Conservation (phyloP, 768 basidiomycete genomes). For the Boletus reticulatus region DNA sequence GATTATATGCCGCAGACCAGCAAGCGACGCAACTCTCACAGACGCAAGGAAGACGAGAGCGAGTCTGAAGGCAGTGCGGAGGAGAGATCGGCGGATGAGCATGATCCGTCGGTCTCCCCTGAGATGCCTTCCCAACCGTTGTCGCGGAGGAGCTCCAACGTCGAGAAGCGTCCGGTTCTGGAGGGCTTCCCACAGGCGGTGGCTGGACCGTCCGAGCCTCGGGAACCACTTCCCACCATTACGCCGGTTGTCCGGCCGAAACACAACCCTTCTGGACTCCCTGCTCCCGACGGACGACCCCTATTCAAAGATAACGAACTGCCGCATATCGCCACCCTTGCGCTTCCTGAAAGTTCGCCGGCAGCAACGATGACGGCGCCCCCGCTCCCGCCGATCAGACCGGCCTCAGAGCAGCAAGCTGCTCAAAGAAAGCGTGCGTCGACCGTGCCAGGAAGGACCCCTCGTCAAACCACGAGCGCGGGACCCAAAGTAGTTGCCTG, state of each 20-base stretch:
- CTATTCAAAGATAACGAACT: constrained; percentile 62
- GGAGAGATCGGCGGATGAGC: constrained; percentile 49
- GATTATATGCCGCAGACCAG: constrained; percentile 74
- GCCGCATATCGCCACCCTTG: constrained; percentile 70
- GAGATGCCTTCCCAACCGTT: constrained; percentile 35
- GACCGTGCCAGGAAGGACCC: constrained; percentile 62
- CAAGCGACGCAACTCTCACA: constrained; percentile 67
- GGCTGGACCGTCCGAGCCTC: constrained; percentile 41
- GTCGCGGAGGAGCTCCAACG: constrained; percentile 36
- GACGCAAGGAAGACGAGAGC: constrained; percentile 59
- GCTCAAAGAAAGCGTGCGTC: constrained; percentile 68
- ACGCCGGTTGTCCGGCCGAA: constrained; percentile 35
- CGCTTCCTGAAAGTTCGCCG: constrained; percentile 55
- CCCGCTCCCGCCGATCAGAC: constrained; percentile 60
- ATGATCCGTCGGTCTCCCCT: constrained; percentile 58
- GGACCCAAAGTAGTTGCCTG: constrained; percentile 88
- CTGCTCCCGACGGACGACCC: constrained; percentile 36
- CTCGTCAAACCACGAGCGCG: constrained; percentile 58
- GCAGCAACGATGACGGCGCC: constrained; percentile 59
- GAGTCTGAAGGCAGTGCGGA: constrained; percentile 66
- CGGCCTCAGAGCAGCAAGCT: constrained; percentile 65
- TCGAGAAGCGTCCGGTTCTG: constrained; percentile 34
- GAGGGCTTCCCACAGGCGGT: constrained; percentile 30
- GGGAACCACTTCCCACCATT: constrained; percentile 40
- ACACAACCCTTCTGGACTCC: constrained; percentile 22